Base-by-base conservation (phyloP, 2,329 filamentous ascomycete species). In the Fusarium sp. region DNA sequence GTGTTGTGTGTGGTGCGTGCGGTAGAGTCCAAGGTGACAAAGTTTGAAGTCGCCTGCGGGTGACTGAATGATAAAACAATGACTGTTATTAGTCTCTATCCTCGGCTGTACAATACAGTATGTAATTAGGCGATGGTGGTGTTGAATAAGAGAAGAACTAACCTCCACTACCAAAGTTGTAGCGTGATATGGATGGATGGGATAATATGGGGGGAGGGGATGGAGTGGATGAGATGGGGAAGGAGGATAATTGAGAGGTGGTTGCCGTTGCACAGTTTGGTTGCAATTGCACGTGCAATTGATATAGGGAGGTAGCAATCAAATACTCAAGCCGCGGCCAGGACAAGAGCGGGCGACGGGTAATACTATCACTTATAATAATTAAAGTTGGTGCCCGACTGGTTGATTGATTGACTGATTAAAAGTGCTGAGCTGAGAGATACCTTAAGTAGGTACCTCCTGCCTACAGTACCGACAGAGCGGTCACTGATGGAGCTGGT, bases 381-480 rank as follows among this genome's bases (percentile, higher is more conserved):
- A 37, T 53, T 29, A 53, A 36, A 25, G 41, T 53, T 47, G 41
- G 20, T 53, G 31, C 41, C 41, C 50, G 50, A 48, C 48, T 27
- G 21, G 27, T 25, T 52, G 14, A 39, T 37, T 49, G n/a, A 50
- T 49, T 35, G 20, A 31, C 41, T 11, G 25, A 31, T 31, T 20
- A 21, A 14, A 33, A 37, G 15, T 27, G 40, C 27, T 20, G 39
- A 54, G 33, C 14, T n/a, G 42, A 36, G 25, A 29, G 36, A 58
- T 20, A 23, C 29, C 25, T 27, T 27, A 52, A 39, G 53, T 37
- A 40, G 25, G 46, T 8, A 47, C 48, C 58, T 68, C 48, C 58
- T 68, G 64, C 66, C 58, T 62, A 69, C 66, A 70, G 66, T 68
- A 64, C 66, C 62, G 66, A 70, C 66, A 70, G 66, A 64, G 40